A percentile compares a stretch with the other conserved stretches of the same genome.
Conservation (phyloP, 2,329 filamentous ascomycete genomes). For the Penicillium sp. region DNA sequence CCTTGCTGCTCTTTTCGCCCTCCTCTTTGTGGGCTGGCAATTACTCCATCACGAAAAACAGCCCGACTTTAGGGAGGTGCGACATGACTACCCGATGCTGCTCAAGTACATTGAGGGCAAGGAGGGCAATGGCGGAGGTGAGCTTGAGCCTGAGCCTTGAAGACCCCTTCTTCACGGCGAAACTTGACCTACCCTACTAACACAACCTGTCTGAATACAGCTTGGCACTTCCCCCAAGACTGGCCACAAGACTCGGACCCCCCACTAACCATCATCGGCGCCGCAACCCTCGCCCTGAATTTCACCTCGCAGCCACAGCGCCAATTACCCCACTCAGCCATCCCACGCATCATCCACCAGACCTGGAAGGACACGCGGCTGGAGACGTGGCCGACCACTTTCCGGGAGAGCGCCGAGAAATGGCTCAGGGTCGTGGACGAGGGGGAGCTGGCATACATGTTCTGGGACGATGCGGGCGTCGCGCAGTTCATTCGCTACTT, state of each 20-base stretch:
- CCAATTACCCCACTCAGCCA: slow-evolving; percentile 30
- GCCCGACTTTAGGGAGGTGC: background rate
- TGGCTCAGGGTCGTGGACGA: slow-evolving; percentile 33
- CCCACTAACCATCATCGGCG: slow-evolving; percentile 31
- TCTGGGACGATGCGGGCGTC: slow-evolving; percentile 42
- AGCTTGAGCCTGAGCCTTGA: too few species aligned
- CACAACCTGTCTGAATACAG: slow-evolving; percentile 1
- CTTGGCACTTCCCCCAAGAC: slow-evolving; percentile 20
- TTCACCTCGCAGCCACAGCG: slow-evolving; percentile 19
- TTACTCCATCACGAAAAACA: background rate
- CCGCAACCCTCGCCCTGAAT: slow-evolving; percentile 31
- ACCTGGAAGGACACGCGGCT: slow-evolving; percentile 36
- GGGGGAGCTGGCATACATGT: slow-evolving; percentile 37
- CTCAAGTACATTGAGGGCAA: background rate
- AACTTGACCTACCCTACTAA: background rate
- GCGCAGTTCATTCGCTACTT: slow-evolving; percentile 32
- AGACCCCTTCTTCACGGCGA: background rate
- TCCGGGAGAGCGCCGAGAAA: slow-evolving; percentile 32
- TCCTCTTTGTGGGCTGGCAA: background rate
- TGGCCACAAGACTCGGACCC: slow-evolving; percentile 2
- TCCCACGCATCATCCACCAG: slow-evolving; percentile 41
- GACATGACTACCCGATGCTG: background rate
- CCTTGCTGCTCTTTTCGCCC: background rate
- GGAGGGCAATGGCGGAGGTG: slow-evolving; percentile 2
- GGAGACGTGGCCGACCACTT: slow-evolving; percentile 32